Conservation (phyloP, 208 protist species). For the Porcisia hertigi region DNA sequence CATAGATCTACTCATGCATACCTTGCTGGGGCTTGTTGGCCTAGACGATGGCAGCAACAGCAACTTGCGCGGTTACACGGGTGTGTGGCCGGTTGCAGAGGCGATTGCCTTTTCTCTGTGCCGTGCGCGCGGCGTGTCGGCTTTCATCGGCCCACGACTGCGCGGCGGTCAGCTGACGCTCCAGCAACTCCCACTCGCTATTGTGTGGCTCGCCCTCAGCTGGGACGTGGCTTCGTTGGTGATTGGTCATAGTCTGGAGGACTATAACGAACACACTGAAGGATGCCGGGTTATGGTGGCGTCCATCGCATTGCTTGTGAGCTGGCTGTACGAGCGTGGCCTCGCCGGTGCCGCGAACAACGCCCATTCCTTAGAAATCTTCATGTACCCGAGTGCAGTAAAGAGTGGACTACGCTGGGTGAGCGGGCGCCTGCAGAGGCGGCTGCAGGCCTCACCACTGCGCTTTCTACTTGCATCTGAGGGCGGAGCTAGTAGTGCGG, state of each 20-base stretch:
- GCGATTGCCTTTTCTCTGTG: constrained; percentile 32
- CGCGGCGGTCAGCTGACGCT: constrained; percentile 10
- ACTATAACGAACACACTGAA: not conserved
- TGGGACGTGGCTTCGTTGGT: not conserved
- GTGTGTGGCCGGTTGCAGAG: constrained; percentile 40
- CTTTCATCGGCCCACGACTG: constrained; percentile 3
- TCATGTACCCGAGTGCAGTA: constrained; percentile 30
- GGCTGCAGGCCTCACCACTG: not conserved
- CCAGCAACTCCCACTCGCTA: constrained; percentile 18
- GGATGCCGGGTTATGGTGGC: constrained; percentile 9
- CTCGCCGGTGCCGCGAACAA: constrained; percentile 6
- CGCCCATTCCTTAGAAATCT: constrained; percentile 22
- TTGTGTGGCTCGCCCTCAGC: constrained; percentile 11
- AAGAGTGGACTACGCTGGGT: constrained; percentile 12
- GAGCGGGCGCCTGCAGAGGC: not conserved
- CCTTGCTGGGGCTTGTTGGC: not conserved
- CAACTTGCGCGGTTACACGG: constrained; percentile 26
- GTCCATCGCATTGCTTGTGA: constrained; percentile 19
- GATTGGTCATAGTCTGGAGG: not conserved
- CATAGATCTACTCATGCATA: constrained; percentile 6
- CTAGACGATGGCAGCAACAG: not conserved
- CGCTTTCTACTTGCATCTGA: constrained; percentile 14
- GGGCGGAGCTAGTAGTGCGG: constrained; percentile 4
- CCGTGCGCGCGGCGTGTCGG: constrained; percentile 11
- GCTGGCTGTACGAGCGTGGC: constrained; percentile 34